Conservation (phyloP, 176 grass and related monocot genomes). For the Oryza meyeriana region DNA sequence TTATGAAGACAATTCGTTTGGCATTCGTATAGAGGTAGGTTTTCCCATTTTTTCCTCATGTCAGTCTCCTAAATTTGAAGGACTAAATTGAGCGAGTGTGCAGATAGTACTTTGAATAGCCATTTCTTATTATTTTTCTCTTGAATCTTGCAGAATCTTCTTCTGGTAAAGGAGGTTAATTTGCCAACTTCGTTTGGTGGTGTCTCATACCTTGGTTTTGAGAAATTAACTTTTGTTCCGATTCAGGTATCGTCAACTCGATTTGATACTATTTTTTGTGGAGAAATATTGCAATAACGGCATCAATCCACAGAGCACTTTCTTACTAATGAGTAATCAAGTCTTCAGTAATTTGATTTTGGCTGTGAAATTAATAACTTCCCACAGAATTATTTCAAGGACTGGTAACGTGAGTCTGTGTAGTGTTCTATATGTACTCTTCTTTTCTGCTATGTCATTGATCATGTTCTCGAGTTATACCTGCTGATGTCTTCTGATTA, state of each 20-base stretch:
- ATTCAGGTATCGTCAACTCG: conserved; percentile 70
- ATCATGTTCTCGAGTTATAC: neutral
- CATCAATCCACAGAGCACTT: neutral
- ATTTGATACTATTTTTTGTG: conserved; percentile 19
- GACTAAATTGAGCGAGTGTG: neutral
- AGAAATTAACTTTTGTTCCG: conserved; percentile 93
- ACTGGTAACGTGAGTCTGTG: neutral
- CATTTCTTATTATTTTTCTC: conserved; percentile 2
- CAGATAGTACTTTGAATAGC: conserved; percentile 2
- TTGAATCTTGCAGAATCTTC: conserved; percentile 73
- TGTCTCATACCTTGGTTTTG: conserved; percentile 82
- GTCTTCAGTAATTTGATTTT: neutral
- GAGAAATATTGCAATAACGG: neutral
- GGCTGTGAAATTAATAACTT: neutral
- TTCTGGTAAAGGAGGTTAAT: conserved; percentile 69
- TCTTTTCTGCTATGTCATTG: neutral
- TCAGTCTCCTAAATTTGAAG: conserved; percentile 10
- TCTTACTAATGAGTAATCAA: neutral
- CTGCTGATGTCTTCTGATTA: neutral
- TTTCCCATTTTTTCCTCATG: neutral
- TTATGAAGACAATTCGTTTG: conserved; percentile 94
- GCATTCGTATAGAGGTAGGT: conserved; percentile 91
- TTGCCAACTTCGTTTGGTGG: conserved; percentile 86
- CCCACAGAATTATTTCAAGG: neutral
- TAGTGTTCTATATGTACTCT: neutral